Conservation (phyloP, 768 basidiomycete genomes). For the Lentinula aciculospora region DNA sequence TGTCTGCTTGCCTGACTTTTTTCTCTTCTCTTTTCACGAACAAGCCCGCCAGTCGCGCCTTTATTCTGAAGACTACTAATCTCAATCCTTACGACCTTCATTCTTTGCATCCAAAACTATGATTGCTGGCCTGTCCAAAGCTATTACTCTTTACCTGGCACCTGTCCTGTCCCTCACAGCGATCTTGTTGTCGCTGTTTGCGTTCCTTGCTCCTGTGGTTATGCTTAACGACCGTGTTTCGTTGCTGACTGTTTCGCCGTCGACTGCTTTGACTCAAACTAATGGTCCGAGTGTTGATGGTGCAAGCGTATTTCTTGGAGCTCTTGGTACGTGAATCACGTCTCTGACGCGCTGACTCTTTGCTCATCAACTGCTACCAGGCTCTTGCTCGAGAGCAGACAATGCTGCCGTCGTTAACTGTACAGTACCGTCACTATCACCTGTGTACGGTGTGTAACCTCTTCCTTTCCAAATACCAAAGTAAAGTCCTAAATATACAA, state of each 20-base stretch:
- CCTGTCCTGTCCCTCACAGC: constrained; percentile 63
- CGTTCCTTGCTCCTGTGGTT: constrained; percentile 61
- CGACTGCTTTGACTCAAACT: constrained; percentile 33
- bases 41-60: constrained; percentile 24
- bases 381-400: constrained; percentile 57
- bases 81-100: constrained; percentile 9
- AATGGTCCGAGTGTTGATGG: constrained; percentile 43
- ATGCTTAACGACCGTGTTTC: constrained; percentile 59
- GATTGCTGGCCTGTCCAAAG: constrained; percentile 69
- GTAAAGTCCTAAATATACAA: not conserved
- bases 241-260: constrained; percentile 59
- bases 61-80: constrained; percentile 1
- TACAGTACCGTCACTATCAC: constrained; percentile 46
- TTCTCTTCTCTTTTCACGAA: constrained; percentile 11
- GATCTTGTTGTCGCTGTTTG: constrained; percentile 58
- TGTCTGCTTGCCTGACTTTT: constrained; percentile 9
- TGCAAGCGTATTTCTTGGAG: constrained; percentile 61
- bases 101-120: constrained; percentile 31
- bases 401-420: constrained; percentile 50
- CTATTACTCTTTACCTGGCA: constrained; percentile 60
- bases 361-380: constrained; percentile 26
- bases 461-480: not conserved
- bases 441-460: constrained; percentile 51
- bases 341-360: not conserved
- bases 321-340: constrained; percentile 43